Evolutionary conservation across 1,139 yeast species (phyloP).

Genomic region (Lodderomyces parapsilosis): DNA sequence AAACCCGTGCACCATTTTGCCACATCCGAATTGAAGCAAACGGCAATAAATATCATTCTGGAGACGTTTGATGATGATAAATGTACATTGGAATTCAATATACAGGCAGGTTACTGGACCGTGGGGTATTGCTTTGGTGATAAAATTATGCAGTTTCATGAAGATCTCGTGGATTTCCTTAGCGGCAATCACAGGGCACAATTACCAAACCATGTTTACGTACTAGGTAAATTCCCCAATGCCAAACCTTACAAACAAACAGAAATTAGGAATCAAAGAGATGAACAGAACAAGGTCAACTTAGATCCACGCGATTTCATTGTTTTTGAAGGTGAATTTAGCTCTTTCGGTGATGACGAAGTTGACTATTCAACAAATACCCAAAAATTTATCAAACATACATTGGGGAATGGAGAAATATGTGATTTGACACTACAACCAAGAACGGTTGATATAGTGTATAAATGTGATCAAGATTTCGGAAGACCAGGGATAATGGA

Average conservation of each 20-base stretch:
- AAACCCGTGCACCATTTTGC: constrained; percentile 7
- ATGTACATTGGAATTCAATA: constrained; percentile 35
- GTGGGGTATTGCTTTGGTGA: constrained; percentile 57
- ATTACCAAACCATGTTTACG: constrained; percentile 38
- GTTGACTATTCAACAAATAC: constrained; percentile 10
- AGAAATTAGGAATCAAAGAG: constrained; percentile 26
- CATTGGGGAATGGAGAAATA: constrained; percentile 56
- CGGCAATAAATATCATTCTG: constrained; percentile 21
- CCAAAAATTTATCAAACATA: constrained; percentile 49
- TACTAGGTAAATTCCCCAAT: constrained; percentile 44
- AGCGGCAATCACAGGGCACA: constrained; percentile 33
- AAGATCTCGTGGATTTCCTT: constrained; percentile 24
- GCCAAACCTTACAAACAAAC: constrained; percentile 12
- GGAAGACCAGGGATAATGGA: constrained; percentile 36
- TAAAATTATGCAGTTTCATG: constrained; percentile 60
- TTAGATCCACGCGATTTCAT: constrained; percentile 19
- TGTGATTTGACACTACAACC: constrained; percentile 73
- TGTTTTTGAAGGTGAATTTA: constrained; percentile 21
- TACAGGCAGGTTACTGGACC: constrained; percentile 60
- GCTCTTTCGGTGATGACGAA: constrained; percentile 12
- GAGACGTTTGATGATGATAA: constrained; percentile 21
- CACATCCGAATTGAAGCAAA: constrained; percentile 9
- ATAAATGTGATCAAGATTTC: constrained; percentile 56
- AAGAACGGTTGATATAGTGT: constrained; percentile 63
- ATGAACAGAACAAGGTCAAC: constrained; percentile 13